These are phyloP conservation scores for Cordyceps pruinosa DNA, from an alignment of 2,329 filamentous ascomycete genomes.

Conservation along the genomic window DNA sequence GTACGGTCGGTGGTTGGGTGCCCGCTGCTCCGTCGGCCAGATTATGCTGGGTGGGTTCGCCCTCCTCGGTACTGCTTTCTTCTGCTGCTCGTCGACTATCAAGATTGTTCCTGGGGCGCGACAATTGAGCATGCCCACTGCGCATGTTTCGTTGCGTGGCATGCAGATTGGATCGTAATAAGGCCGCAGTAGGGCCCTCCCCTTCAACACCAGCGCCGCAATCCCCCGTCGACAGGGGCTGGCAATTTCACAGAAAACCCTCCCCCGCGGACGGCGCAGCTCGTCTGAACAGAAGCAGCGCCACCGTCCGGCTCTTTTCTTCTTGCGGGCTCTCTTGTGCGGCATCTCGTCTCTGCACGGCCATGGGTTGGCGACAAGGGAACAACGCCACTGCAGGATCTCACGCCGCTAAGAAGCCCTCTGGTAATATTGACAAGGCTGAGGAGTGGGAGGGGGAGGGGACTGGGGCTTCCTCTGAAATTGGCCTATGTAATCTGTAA, in stretches of 20 bases:
- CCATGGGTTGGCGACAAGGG: not conserved
- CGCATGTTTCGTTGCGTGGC: not conserved
- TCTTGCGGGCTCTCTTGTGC: not conserved
- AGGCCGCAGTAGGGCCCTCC: not conserved
- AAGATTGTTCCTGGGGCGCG: slow-evolving; percentile 1
- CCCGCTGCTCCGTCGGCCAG: not conserved
- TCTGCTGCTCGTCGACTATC: not conserved
- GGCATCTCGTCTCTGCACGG: not conserved
- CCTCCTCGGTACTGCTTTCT: not conserved
- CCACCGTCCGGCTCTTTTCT: not conserved
- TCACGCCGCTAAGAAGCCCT: slow-evolving; percentile 2
- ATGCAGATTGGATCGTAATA: not conserved
- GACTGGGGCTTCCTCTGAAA: not conserved
- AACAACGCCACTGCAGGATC: slow-evolving; percentile 3
- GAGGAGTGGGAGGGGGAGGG: not conserved
- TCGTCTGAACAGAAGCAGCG: not conserved
- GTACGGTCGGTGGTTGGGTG: not conserved
- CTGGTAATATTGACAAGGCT: slow-evolving; percentile 9
- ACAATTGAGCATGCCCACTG: not conserved
- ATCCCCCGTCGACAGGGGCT: not conserved
- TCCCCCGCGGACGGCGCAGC: too few species aligned
- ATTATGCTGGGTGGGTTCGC: not conserved
- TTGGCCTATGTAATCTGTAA: slow-evolving; percentile 1
- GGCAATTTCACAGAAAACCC: too few species aligned
- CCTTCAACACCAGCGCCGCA: too few species aligned